Percentiles rank a stretch among this genome's conserved stretches.
These are phyloP conservation scores for Hirsutella rhossiliensis DNA, from an alignment of 2,329 filamentous ascomycete species.

Conservation along the genomic window DNA sequence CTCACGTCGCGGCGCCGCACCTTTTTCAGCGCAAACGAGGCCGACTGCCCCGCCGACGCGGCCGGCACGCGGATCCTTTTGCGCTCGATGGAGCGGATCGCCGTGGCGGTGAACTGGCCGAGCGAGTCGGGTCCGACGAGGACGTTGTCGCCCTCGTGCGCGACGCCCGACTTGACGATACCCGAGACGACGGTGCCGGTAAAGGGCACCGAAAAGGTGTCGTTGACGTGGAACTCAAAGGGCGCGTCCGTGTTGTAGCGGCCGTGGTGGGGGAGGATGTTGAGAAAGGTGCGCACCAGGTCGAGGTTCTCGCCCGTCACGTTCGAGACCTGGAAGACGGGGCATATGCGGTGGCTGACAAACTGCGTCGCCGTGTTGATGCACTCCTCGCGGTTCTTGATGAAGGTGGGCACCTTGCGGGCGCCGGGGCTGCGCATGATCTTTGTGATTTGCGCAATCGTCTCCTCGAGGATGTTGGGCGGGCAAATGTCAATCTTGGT, in stretches of 20 bases:
- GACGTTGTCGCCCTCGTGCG: conserved; percentile 83
- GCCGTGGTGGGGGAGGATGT: conserved; percentile 88
- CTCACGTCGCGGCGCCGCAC: conserved; percentile 83
- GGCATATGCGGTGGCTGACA: conserved; percentile 87
- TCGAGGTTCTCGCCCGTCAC: conserved; percentile 89
- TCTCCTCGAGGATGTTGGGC: conserved; percentile 88
- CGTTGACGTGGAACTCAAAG: conserved; percentile 92
- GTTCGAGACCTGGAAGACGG: conserved; percentile 96
- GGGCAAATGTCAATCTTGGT: conserved; percentile 99
- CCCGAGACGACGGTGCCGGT: conserved; percentile 93
- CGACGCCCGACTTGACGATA: conserved; percentile 76
- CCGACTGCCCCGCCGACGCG: conserved; percentile 83
- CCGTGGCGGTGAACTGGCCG: conserved; percentile 79
- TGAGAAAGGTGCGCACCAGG: conserved; percentile 82
- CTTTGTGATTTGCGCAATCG: conserved; percentile 78
- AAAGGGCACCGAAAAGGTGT: conserved; percentile 96
- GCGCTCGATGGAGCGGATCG: conserved; percentile 83
- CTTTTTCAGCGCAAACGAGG: conserved; percentile 80
- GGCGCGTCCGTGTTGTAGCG: conserved; percentile 80
- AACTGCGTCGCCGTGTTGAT: conserved; percentile 95
- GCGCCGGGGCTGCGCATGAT: conserved; percentile 92
- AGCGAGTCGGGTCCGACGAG: conserved; percentile 83
- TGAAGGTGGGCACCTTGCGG: conserved; percentile 90
- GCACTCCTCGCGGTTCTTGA: conserved; percentile 82
- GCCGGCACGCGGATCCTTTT: conserved; percentile 84